Conservation (phyloP, 371 early-diverging fungal species). For the Choanephora cucurbitarum region DNA sequence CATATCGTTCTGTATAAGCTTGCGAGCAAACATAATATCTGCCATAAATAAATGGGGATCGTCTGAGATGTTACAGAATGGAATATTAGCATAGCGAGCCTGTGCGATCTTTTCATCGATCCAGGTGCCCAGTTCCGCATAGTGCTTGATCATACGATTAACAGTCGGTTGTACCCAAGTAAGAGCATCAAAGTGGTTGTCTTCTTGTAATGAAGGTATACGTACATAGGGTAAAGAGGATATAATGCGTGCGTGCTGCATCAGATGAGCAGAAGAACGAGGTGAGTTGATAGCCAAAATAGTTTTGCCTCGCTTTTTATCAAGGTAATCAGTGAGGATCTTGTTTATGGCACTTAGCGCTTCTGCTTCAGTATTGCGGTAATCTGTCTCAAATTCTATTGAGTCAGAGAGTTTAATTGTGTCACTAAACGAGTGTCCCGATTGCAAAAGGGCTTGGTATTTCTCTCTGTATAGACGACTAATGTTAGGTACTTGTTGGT, state of each 20-base stretch:
- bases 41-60: conserved; percentile 80
- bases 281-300: conserved; percentile 72
- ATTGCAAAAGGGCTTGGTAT: conserved; percentile 19
- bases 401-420: conserved; percentile 54
- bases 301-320: conserved; percentile 66
- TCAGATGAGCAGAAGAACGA: conserved; percentile 44
- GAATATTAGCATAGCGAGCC: conserved; percentile 85
- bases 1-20: conserved; percentile 71
- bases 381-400: conserved; percentile 53
- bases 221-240: conserved; percentile 68
- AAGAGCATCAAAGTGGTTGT: conserved; percentile 71
- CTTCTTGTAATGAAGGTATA: conserved; percentile 62
- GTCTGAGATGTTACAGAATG: conserved; percentile 86
- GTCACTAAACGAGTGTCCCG: conserved; percentile 27
- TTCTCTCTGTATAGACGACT: conserved; percentile 39
- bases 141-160: conserved; percentile 70
- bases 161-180: conserved; percentile 83
- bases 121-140: conserved; percentile 73
- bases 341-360: conserved; percentile 58
- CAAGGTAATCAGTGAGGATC: conserved; percentile 58
- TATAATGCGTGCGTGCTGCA: conserved; percentile 56
- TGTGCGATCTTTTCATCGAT: conserved; percentile 74
- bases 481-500: conserved; percentile 77
- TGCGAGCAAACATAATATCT: conserved; percentile 85
- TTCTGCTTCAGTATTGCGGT: conserved; percentile 52